Evolutionary conservation across 1,139 yeast species (phyloP), one percentile per base, ranked within the genome.

Genomic region (Yamadazyma triangularis): DNA sequence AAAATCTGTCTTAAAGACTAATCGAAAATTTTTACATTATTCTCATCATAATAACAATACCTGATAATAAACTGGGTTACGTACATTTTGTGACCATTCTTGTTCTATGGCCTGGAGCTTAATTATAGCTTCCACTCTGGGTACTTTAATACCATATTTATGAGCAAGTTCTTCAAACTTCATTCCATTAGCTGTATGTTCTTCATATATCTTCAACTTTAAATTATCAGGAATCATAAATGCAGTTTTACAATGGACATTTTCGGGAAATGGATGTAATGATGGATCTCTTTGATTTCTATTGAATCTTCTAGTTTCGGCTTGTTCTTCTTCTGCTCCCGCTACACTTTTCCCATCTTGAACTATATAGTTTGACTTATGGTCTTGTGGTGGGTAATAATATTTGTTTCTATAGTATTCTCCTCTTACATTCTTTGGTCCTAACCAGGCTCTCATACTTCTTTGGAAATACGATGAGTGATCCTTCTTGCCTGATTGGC

Each of bases 71-170:
- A 21, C 15, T 11, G 28, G 21, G n/a, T 49, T 52, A 77, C 87
- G 64, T 73, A 80, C 93, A 47, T 73, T 57, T 50, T 70, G 58
- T 37, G 60, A 64, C 78, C 81, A 76, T 31, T 69, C 60, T 41
- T 71, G 59, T 58, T 88, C 94, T 35, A 88, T 71, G 25, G 64
- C 65, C 39, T 73, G 66, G 44, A 91, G 70, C 53, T 75, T 78
- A 18, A 85, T 64, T 39, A 89, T 70, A 12, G 96, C 97, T 51
- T 88, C 96, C 20, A 91, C 71, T 54, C 97, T 74, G 33, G 88
- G 85, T 41, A 88, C 74, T 49, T 86, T 84, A 39, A 91, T 66
- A 5, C 94, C 91, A 48, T 79, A 81, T 48, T 76, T 77, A 44
- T 82, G 77, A 11, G 96, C 91, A 32, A 85, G 78, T 45, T 79